A percentile compares a stretch with the other conserved stretches of the same genome.
phyloP scores from a whole-genome alignment of 1,284 basidiomycete genomes.

The Pseudozyma sp. region DNA sequence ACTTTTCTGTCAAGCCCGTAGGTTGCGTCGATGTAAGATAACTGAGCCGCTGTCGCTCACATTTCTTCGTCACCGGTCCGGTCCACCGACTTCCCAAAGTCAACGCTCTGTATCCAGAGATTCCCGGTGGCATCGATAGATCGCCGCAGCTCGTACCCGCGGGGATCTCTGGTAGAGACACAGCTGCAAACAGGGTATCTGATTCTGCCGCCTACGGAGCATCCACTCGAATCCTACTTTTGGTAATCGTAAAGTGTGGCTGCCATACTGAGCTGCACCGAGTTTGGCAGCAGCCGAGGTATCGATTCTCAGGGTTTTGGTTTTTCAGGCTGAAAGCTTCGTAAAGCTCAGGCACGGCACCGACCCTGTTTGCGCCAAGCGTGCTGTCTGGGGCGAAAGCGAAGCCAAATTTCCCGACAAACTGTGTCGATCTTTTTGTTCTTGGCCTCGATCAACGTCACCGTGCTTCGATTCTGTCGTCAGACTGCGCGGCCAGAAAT shows the following conservation, averaged over 20 bases:
- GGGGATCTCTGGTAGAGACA: constrained; percentile 1
- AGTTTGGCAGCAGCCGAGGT: constrained; percentile 2
- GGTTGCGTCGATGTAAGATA: constrained; percentile 6
- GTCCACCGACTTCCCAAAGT: constrained; percentile 9
- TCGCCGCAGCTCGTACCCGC: constrained; percentile 13
- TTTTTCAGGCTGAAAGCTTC: no score
- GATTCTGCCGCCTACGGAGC: no score
- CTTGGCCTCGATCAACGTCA: constrained; percentile 25
- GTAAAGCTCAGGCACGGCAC: neutral
- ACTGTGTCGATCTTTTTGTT: constrained; percentile 6
- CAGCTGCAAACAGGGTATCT: no score
- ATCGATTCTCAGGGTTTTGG: neutral
- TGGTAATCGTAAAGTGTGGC: neutral
- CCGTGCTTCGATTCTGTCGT: constrained; percentile 37
- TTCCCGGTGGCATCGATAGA: constrained; percentile 16
- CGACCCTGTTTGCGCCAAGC: no score
- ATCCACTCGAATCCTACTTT: no score
- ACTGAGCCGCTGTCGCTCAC: neutral
- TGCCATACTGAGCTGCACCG: neutral
- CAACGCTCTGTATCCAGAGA: neutral
- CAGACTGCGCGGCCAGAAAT: constrained; percentile 17
- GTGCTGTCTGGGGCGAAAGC: no score
- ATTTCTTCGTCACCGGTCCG: constrained; percentile 15
- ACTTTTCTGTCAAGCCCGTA: no score
- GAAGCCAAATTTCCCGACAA: constrained; percentile 3